Percentiles rank a stretch among this genome's conserved stretches.
Evolutionary conservation across 257 asterid genomes (phyloP).

Genomic region (Catharanthus roseus): DNA sequence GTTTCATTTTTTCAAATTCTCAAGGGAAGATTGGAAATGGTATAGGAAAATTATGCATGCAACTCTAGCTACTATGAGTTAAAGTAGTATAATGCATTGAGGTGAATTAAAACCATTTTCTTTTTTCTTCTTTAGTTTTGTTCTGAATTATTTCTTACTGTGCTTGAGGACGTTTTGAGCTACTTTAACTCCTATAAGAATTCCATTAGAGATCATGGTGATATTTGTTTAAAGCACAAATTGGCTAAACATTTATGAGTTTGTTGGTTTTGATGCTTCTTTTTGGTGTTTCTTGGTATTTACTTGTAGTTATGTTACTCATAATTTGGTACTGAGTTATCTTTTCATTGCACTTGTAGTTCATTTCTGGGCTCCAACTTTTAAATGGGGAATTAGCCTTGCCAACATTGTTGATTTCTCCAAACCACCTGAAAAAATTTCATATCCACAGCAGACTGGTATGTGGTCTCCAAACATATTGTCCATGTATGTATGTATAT

Average conservation of each 20-base stretch:
- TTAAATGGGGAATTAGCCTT: constrained; percentile 28
- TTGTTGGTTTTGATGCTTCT: not conserved
- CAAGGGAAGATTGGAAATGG: not conserved
- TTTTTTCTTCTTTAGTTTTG: not conserved
- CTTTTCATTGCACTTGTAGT: constrained; percentile 11
- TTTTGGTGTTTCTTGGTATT: not conserved
- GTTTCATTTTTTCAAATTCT: not conserved
- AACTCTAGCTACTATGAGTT: not conserved
- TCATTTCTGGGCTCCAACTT: constrained; percentile 29
- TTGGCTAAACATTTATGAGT: not conserved
- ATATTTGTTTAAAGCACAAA: not conserved
- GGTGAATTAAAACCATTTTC: not conserved
- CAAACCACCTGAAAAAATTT: constrained; percentile 25
- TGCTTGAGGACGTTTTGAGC: not conserved
- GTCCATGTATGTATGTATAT: not conserved
- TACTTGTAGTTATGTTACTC: not conserved
- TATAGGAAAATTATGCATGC: not conserved
- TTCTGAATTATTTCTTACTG: not conserved
- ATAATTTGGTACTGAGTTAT: not conserved
- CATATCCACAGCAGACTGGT: constrained; percentile 29
- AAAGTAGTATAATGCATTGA: not conserved
- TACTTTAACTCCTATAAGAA: not conserved
- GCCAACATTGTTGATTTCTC: constrained; percentile 26
- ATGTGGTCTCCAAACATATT: not conserved
- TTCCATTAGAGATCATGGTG: not conserved